Conservation (phyloP, 2,329 filamentous ascomycete species). For the Trichoderma sp. region DNA sequence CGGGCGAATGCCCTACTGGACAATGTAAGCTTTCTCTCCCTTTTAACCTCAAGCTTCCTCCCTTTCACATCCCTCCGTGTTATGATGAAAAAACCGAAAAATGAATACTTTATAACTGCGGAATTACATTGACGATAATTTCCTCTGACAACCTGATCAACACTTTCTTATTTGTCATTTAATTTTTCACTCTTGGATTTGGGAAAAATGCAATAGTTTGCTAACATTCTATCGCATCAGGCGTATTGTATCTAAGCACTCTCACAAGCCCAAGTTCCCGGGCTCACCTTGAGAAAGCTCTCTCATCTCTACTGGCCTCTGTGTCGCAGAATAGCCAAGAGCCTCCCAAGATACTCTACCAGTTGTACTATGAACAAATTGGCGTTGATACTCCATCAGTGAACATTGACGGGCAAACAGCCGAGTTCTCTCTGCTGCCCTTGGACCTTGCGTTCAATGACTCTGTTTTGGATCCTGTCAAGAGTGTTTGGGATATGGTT, state of each 20-base stretch:
- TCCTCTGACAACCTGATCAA: constrained; percentile 89
- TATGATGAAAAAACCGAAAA: constrained; percentile 77
- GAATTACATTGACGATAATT: constrained; percentile 85
- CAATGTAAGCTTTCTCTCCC: constrained; percentile 74
- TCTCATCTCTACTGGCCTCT: constrained; percentile 48
- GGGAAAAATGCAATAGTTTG: neutral
- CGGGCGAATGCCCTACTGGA: constrained; percentile 83
- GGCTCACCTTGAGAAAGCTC: constrained; percentile 45
- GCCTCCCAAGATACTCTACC: constrained; percentile 49
- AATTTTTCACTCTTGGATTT: neutral
- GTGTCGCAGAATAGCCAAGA: constrained; percentile 36
- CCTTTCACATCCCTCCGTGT: constrained; percentile 45
- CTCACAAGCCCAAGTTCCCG: constrained; percentile 42
- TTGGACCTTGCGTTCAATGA: constrained; percentile 78
- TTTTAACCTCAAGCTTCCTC: constrained; percentile 21
- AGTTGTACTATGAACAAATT: constrained; percentile 60
- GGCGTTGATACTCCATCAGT: constrained; percentile 37
- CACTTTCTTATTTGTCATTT: constrained; percentile 32
- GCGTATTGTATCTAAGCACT: constrained; percentile 47
- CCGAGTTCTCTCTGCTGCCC: constrained; percentile 62
- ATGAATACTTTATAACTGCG: constrained; percentile 99
- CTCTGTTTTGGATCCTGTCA: constrained; percentile 65
- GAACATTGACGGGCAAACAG: constrained; percentile 47
- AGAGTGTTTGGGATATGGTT: constrained; percentile 69
- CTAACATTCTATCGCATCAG: constrained; percentile 39